Evolutionary conservation across 2,329 filamentous ascomycete species (phyloP).

Genomic region (Aspergillus unguis): DNA sequence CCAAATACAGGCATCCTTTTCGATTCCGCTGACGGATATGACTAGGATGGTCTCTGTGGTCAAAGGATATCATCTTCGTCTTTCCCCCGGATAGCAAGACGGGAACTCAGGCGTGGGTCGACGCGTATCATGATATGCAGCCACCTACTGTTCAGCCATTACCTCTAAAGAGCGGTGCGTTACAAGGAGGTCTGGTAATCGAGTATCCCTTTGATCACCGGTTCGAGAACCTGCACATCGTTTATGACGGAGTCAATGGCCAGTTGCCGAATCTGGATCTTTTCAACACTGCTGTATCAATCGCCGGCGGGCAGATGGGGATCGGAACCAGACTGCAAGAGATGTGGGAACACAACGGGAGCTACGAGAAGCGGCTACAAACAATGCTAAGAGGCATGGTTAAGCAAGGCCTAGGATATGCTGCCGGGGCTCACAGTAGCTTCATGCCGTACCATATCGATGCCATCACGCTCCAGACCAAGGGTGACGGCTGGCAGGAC

Average conservation of each 20-base stretch:
- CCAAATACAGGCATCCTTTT: background rate
- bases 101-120: conserved; percentile 93
- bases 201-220: conserved; percentile 83
- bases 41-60: conserved; percentile 90
- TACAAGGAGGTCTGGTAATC: conserved; percentile 89
- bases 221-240: conserved; percentile 84
- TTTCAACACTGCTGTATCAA: conserved; percentile 86
- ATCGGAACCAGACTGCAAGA: conserved; percentile 79
- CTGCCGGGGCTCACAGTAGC: conserved; percentile 85
- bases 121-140: conserved; percentile 93
- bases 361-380: conserved; percentile 74
- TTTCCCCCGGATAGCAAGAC: conserved; percentile 84
- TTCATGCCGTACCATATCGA: conserved; percentile 99
- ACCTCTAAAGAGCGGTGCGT: conserved; percentile 83
- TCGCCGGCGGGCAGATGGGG: conserved; percentile 88
- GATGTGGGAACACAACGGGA: conserved; percentile 74
- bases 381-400: conserved; percentile 93
- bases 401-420: conserved; percentile 82
- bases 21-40: conserved; percentile 14
- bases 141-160: conserved; percentile 67
- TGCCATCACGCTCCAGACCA: conserved; percentile 86
- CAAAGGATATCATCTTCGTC: conserved; percentile 94
- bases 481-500: conserved; percentile 91
- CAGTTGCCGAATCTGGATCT: conserved; percentile 94
- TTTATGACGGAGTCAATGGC: conserved; percentile 94